Base-by-base conservation (phyloP, 495 filamentous ascomycete species). In the Aspergillus hancockii region DNA sequence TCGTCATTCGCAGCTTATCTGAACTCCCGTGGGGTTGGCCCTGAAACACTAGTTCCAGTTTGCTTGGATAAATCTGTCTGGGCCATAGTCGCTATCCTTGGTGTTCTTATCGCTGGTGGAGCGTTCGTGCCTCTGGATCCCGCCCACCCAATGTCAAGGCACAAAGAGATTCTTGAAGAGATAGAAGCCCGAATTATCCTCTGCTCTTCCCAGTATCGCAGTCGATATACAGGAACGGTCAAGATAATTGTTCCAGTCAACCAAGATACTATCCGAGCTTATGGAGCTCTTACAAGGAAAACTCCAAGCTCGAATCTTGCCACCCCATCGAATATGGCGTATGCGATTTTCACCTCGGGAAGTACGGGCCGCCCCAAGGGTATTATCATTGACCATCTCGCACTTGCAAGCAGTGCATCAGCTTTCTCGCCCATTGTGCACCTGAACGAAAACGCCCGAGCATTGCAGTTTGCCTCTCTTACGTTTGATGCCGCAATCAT, bases 41-140 rank as follows among this genome's bases (percentile, higher is more conserved):
- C 71, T 4, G 81, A 83, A 28, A 68, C 65, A 0, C 52, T 84
- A 1, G 80, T 88, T 3, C 84, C 84, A 3, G 61, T 89, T 0
- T 85, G 79, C 57, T 74, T 87, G 25, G 77, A 82, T 46, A 88
- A 87, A 53, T 83, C 81, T 0, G 67, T 74, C 1, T 86, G 78
- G 78, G 77, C 79, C 1, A 66, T 83, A 21, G 73, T 88, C 8
- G 72, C 76, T 0, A 75, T 83, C 8, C 69, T 83, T 7, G 80
- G 76, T 46, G 71, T 86, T 21, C 61, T 84, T 14, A 83, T 82
- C 53, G 83, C 83, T 38, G 85, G 85, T 8, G 81, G 80, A 46
- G 83, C 78, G 0, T 83, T 83, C 65, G 79, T 88, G 21, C 79
- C 79, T 1, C 65, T 90, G 2, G 85, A 89, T 65, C 80, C 82